phyloP scores from a whole-genome alignment of 192 early-diverging fungal genomes.

The Allomyces macrogynus region DNA sequence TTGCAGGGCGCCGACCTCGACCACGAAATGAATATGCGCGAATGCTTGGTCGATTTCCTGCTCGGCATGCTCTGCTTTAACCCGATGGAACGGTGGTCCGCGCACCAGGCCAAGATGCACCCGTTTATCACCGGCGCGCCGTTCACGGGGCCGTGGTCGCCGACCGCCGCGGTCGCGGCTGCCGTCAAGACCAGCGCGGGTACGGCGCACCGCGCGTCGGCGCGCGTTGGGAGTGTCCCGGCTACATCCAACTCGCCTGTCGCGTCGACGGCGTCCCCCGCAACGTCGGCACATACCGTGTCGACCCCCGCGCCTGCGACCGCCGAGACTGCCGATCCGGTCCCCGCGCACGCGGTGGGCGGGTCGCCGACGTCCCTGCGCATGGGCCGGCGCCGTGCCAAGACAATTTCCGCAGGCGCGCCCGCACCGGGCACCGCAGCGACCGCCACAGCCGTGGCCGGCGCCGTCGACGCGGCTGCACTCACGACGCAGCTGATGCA shows the following conservation, averaged over 20 bases:
- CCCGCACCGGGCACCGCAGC: too few species aligned
- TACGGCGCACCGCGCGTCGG: too few species aligned
- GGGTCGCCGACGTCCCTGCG: neutral
- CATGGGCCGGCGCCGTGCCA: neutral
- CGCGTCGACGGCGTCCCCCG: neutral
- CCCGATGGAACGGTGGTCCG: slow-evolving; percentile 82
- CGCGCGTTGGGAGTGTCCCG: too few species aligned
- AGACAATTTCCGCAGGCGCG: too few species aligned
- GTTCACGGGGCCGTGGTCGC: slow-evolving; percentile 47
- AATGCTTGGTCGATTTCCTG: slow-evolving; percentile 77
- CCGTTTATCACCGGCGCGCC: slow-evolving; percentile 87
- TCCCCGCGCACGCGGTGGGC: neutral
- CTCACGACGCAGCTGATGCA: too few species aligned
- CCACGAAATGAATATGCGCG: slow-evolving; percentile 28
- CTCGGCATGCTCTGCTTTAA: slow-evolving; percentile 72
- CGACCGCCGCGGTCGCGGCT: slow-evolving; percentile 2
- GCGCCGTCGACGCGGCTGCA: too few species aligned
- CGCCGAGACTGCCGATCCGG: neutral
- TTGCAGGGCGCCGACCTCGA: slow-evolving; percentile 16
- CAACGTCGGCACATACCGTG: neutral
- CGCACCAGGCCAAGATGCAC: slow-evolving; percentile 83
- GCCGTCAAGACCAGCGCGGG: too few species aligned
- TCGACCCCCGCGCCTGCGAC: too few species aligned
- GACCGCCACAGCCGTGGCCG: too few species aligned
- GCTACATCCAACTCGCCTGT: too few species aligned